phyloP scores from a whole-genome alignment of 352 stramenopile genomes.

The Aphanomyces astaci region DNA sequence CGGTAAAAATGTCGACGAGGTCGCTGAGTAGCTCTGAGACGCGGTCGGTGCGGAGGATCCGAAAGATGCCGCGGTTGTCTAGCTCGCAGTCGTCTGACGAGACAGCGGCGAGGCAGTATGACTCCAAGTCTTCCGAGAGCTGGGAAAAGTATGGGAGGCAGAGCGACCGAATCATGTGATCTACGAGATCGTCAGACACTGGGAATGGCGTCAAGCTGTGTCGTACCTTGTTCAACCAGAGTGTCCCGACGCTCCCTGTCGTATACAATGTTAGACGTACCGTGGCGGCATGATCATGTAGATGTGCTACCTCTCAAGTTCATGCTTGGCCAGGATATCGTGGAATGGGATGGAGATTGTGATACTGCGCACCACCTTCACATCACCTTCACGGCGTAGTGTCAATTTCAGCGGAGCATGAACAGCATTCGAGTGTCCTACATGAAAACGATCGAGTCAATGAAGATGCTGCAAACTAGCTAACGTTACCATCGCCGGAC shows the following conservation, averaged over 20 bases:
- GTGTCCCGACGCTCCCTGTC: not conserved
- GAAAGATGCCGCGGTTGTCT: not conserved
- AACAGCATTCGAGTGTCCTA: not conserved
- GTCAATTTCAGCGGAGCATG: conserved; percentile 17
- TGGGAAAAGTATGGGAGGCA: not conserved
- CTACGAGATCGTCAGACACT: not conserved
- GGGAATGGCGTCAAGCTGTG: not conserved
- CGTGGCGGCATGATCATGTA: not conserved
- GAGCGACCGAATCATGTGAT: conserved; percentile 17
- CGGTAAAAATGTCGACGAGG: conserved; percentile 12
- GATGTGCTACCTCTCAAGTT: conserved; percentile 1
- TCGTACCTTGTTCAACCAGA: not conserved
- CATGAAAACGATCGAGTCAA: too few relatives aligned
- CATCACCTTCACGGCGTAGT: not conserved
- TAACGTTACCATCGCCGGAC: not conserved
- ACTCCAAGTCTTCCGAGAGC: conserved; percentile 11
- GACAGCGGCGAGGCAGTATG: not conserved
- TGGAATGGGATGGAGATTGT: conserved; percentile 14
- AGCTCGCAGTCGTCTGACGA: conserved; percentile 13
- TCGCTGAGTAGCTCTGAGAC: conserved; percentile 1
- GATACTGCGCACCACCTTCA: conserved; percentile 13
- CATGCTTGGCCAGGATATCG: conserved; percentile 1
- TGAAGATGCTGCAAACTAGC: not conserved
- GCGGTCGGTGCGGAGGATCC: not conserved
- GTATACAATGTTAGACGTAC: not conserved